Evolutionary conservation across 768 basidiomycete species (phyloP), one percentile per base, ranked within the genome.

Genomic region (Auriscalpium microsporum): DNA sequence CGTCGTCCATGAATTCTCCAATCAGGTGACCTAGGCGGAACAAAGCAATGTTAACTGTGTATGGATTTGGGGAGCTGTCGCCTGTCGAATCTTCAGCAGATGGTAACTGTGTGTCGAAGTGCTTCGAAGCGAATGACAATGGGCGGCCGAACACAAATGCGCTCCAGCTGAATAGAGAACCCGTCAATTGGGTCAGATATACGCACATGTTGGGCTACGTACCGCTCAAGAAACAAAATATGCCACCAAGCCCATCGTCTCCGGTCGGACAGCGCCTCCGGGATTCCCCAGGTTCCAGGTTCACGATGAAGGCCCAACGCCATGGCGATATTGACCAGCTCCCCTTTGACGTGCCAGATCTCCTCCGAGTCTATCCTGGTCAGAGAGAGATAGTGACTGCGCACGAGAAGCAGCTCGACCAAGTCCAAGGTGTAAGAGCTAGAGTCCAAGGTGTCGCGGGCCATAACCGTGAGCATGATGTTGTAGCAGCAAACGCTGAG

Each of bases 181-280:
- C 56, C 50, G 52, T 56, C 49, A 48, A 50, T 33, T 17, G 52
- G 52, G 45, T 52, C 19, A 48, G 55, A 45, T 37, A 8, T 52
- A 54, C 59, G 56, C 45, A 13, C 52, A 28, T 28, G 28, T 2
- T 7, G 23, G 52, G 40, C 21, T n/a, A 63, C 79, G 37, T 52
- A 86, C 87, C 88, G 76, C 72, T 91, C 90, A 35, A 90, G 75
- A 52, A 89, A 73, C 38, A 92, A 70, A 57, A 89, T 87, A 68
- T 92, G 87, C 90, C 90, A 92, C 90, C 90, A 92, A 8, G 87
- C 87, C 90, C 90, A 91, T 53, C 90, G 75, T 50, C 90, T 75
- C 55, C 90, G 78, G 67, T 91, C 90, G 37, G 87, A 84, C 10
- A 83, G 71, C 56, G 82, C 82, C 55, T 77, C 75, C 50, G 77